These are phyloP conservation scores for Zalaria obscura DNA, from an alignment of 2,329 filamentous ascomycete genomes.

Conservation along the genomic window DNA sequence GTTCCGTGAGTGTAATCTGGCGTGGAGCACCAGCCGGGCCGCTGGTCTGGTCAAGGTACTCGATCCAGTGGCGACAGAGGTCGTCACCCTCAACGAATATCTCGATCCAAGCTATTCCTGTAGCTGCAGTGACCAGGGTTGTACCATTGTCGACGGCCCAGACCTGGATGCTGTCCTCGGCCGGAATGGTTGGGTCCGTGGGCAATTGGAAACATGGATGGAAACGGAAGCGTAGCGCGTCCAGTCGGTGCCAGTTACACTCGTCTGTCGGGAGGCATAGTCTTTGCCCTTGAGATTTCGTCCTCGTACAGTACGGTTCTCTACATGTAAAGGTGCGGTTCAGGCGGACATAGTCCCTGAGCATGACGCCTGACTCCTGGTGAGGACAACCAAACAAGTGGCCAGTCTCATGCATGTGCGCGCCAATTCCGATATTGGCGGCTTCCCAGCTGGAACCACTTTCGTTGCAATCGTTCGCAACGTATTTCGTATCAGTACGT, in stretches of 20 bases:
- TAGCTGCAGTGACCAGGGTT: constrained; percentile 61
- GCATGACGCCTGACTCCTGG: constrained; percentile 84
- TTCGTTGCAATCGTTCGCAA: constrained; percentile 78
- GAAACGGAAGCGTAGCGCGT: constrained; percentile 74
- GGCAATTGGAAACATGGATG: constrained; percentile 84
- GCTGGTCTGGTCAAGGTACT: constrained; percentile 52
- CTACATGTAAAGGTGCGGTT: constrained; percentile 71
- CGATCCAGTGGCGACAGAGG: constrained; percentile 66
- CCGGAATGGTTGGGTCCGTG: constrained; percentile 46
- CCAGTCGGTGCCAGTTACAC: constrained; percentile 81
- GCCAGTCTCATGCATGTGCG: constrained; percentile 81
- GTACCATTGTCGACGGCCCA: constrained; percentile 71
- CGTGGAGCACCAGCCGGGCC: constrained; percentile 48
- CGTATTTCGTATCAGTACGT: constrained; percentile 62
- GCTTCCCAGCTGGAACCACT: constrained; percentile 88
- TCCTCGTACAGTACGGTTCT: constrained; percentile 78
- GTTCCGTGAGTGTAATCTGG: constrained; percentile 61
- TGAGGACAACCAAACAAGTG: constrained; percentile 84
- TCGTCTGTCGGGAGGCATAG: constrained; percentile 65
- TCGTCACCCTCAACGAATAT: constrained; percentile 69
- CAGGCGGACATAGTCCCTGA: constrained; percentile 70
- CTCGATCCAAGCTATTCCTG: constrained; percentile 76
- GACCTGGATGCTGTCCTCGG: constrained; percentile 68
- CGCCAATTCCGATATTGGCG: constrained; percentile 87
- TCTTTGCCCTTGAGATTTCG: constrained; percentile 63